phyloP scores from a whole-genome alignment of 169 alveolate genomes.

The Cryptosporidium xiaoi region DNA sequence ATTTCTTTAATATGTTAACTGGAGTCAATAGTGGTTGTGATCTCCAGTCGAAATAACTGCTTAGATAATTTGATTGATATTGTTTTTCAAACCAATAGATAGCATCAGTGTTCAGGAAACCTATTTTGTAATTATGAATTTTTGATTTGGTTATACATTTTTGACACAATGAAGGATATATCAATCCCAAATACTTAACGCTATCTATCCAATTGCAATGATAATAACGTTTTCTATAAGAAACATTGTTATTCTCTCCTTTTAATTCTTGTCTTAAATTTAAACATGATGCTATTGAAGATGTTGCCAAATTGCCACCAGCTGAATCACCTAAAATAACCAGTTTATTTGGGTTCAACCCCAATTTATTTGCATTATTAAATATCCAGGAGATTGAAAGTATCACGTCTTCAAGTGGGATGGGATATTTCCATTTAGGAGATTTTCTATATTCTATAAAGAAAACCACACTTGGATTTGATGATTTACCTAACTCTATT shows the following conservation, averaged over 20 bases:
- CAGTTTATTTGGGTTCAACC: slow-evolving; percentile 39
- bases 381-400: slow-evolving; percentile 55
- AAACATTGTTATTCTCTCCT: neutral
- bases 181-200: slow-evolving; percentile 43
- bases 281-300: slow-evolving; percentile 57
- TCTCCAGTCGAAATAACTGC: slow-evolving; percentile 57
- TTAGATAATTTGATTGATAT: slow-evolving; percentile 34
- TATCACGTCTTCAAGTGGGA: slow-evolving; percentile 58
- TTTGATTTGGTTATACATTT: slow-evolving; percentile 57
- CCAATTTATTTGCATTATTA: slow-evolving; percentile 22
- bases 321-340: slow-evolving; percentile 67
- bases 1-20: slow-evolving; percentile 14
- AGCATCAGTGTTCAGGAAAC: slow-evolving; percentile 18
- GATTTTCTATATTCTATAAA: slow-evolving; percentile 66
- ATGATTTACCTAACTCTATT: slow-evolving; percentile 22
- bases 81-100: slow-evolving; percentile 55
- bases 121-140: slow-evolving; percentile 9
- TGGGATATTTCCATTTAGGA: slow-evolving; percentile 67
- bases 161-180: slow-evolving; percentile 64
- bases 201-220: slow-evolving; percentile 48
- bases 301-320: slow-evolving; percentile 53
- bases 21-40: slow-evolving; percentile 63
- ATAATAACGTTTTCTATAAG: neutral
- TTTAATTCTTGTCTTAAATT: neutral
- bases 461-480: slow-evolving; percentile 22